phyloP scores from a whole-genome alignment of 2,329 filamentous ascomycete genomes.

The Botrytis sinoallii region DNA sequence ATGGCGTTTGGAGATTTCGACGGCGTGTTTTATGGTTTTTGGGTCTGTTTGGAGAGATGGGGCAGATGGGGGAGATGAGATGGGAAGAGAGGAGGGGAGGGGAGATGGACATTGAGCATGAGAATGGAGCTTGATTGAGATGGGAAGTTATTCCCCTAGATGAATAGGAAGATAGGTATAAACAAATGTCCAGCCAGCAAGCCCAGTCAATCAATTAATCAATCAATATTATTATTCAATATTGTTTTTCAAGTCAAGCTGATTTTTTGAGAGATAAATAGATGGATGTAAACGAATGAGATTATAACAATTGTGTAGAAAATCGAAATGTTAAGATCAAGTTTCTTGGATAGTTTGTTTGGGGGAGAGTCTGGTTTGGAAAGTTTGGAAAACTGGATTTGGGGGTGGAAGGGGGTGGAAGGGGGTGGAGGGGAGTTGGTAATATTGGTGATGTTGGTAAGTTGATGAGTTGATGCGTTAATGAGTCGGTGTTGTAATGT shows the following conservation, averaged over 20 bases:
- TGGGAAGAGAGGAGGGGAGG: not conserved
- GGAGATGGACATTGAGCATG: not conserved
- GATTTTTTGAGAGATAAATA: not conserved
- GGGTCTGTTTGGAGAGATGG: not conserved
- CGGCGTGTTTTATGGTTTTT: not conserved
- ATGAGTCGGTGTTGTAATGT: no score
- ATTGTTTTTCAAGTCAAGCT: not conserved
- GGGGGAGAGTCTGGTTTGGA: no score
- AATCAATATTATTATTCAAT: not conserved
- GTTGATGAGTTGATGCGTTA: no score
- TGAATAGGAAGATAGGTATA: not conserved
- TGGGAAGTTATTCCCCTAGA: not conserved
- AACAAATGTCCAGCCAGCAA: not conserved
- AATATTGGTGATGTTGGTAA: no score
- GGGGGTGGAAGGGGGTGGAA: no score
- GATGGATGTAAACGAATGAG: not conserved
- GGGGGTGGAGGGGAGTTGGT: no score
- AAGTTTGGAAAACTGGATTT: no score
- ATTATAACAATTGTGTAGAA: rapidly evolving
- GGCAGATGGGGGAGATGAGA: no score
- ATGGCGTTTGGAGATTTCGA: not conserved
- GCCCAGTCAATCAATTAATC: not conserved
- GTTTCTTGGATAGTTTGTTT: not conserved
- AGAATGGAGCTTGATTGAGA: not conserved
- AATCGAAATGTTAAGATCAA: not conserved